Conservation (phyloP, 2,329 filamentous ascomycete genomes). For the Coniochaeta ligniaria region DNA sequence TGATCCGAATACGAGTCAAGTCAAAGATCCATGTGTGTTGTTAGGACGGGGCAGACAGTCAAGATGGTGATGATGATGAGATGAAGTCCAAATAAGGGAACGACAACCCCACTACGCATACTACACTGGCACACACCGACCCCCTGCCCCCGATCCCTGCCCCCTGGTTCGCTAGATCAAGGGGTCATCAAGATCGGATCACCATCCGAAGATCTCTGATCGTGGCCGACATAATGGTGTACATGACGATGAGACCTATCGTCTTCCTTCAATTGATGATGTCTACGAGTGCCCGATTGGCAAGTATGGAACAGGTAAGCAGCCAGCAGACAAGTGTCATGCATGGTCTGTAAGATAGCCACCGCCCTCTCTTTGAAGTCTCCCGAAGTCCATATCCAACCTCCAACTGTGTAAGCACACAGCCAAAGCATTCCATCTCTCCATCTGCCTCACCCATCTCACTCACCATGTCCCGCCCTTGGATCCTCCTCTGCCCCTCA, state of each 20-base stretch:
- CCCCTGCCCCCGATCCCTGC: background rate
- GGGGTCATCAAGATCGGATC: background rate
- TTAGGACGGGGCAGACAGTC: no score
- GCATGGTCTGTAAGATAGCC: background rate
- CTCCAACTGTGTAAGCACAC: background rate
- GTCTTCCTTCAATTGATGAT: background rate
- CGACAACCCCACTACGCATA: background rate
- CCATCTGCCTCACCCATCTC: background rate
- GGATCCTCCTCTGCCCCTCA: conserved; percentile 41
- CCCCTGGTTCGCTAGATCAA: background rate
- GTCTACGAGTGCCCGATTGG: background rate
- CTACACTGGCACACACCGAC: no score
- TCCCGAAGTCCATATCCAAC: background rate
- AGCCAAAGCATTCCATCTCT: background rate
- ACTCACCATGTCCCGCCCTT: conserved; percentile 34
- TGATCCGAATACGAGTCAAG: no score
- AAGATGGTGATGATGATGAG: no score
- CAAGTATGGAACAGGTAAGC: background rate
- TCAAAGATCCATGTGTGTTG: no score
- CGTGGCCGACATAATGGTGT: background rate
- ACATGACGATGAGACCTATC: background rate
- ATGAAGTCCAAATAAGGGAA: no score
- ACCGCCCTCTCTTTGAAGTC: background rate
- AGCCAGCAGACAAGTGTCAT: background rate
- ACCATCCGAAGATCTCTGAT: background rate